Evolutionary conservation across 345 rosid species (phyloP), one percentile per base, ranked within the genome.

Genomic region (Populus pruinosa): DNA sequence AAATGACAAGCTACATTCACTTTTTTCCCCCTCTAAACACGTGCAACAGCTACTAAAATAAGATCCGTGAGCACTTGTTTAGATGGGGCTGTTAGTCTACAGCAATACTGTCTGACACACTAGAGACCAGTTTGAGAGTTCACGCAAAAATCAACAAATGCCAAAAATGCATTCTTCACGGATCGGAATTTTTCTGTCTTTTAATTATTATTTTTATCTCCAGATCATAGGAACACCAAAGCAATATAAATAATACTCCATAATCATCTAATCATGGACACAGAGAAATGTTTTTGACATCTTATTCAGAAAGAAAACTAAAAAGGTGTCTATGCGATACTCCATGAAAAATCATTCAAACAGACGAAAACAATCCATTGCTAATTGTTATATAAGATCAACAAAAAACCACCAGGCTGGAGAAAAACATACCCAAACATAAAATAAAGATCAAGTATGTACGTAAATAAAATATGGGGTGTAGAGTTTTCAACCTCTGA

Each of bases 401-500:
- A 61, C 5, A 10, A 9, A 61, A 61, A 61, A 11, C n/a, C 11
- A 20, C 65, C 21, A 61, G 31, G 65, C 65, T 21, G n/a, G 65
- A 61, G 12, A n/a, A 29, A 61, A 61, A 21, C 31, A 61, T n/a
- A 61, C 25, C 25, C 29, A 2, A 61, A 20, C 10, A 61, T 21
- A n/a, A 59, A 79, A 70, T 35, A 62, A 62, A 68, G 29, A 39
- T 64, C 53, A 49, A 71, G 14, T 11, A 63, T n/a, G 2, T 8
- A 63, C 10, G 6, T 5, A 20, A 27, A 63, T 17, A 31, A 29
- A 39, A n/a, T 8, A 59, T 25, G 35, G 64, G 55, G 55, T 61
- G 5, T 11, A 47, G 79, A 67, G 74, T 61, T 73, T 74, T 77
- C 41, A 61, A 90, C 94, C 90, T 90, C 94, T 11, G 86, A 82